Evolutionary conservation across 2,329 filamentous ascomycete genomes (phyloP), one percentile per base, ranked within the genome.

Genomic region (Fusarium sp.): DNA sequence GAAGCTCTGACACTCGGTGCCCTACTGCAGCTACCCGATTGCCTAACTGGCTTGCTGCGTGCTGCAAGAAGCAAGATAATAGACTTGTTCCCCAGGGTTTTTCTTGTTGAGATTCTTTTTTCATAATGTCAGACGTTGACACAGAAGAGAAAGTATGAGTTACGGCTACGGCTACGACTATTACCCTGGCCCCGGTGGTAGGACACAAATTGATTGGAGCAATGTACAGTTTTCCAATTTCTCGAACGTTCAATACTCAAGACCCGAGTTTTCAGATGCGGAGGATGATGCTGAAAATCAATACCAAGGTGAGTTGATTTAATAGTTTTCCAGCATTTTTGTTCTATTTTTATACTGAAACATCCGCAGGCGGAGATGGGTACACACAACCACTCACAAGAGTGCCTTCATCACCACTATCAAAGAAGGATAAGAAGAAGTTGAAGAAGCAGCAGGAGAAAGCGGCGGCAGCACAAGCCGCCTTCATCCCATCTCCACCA

Each of bases 191-290:
- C 79, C 81, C 46, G 76, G 77, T 57, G 77, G 77, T 56, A 78
- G 82, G 80, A 73, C 80, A 61, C 78, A 80, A 66, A 62, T 81
- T 76, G 78, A 81, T 72, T 80, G 75, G 69, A 72, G 74, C 62
- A 71, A 80, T 69, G 77, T 84, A 60, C 79, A 83, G 70, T 81
- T 77, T 64, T 80, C 82, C 67, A 76, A 84, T 72, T 84, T 81
- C 76, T 82, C 80, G 65, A 77, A 82, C 32, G 75, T 84, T 53
- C 77, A 83, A 66, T 84, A 80, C 71, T 80, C 78, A 55, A 75
- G 81, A 54, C 68, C 75, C 12, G 76, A 78, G 41, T 79, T 84
- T 60, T 81, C 81, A 52, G 83, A 84, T n/a, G 75, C 74, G 16
- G 82, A 82, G 41, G 74, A 78, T 55, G 74, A 67, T 53, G 46